Base-by-base conservation (phyloP, 768 basidiomycete genomes). In the Macrolepiota dolichaula region DNA sequence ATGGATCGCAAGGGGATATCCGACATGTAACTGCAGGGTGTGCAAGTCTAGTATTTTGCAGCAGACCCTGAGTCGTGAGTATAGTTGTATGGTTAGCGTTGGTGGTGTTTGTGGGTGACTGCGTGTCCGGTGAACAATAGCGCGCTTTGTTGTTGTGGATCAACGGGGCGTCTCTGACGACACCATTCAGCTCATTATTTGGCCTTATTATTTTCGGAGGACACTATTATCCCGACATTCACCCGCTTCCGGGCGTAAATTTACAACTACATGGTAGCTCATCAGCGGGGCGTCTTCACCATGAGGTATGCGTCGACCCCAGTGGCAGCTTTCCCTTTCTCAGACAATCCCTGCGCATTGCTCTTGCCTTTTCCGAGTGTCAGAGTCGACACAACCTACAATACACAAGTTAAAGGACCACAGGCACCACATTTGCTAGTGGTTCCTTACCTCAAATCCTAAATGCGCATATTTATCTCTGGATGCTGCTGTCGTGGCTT, bases 1-100 rank as follows among this genome's bases (percentile, higher is more conserved):
- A 89, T 76, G 67, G 79, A 77, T 67, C 77, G 83, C 57, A 90
- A 75, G n/a, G 87, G 88, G 73, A 89, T 90, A 76, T 88, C 88
- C 72, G 87, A 82, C 85, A 87, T 87, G 66, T 73, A 76, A 52
- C 49, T 40, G 40, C 17, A 38, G 35, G 42, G 49, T 10, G 50
- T 47, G 35, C 47, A 38, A 24, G 44, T 17, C 46, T 42, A 49
- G 27, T 17, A 64, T 24, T 17, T 36, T 12, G 36, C n/a, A 44
- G 25, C 25, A n/a, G 13, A 27, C 44, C 40, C 6, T 10, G 50
- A 15, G 29, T 25, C 42, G 29, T 29, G 52, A 19, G 36, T 50
- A 35, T 50, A 24, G 9, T 24, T 27, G 38, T 24, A 15, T 44
- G 24, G 54, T 40, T 24, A 27, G 49, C 36, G 47, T 38, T 57